These are phyloP conservation scores for Suillus bovinus DNA, from an alignment of 768 basidiomycete species.

Conservation along the genomic window DNA sequence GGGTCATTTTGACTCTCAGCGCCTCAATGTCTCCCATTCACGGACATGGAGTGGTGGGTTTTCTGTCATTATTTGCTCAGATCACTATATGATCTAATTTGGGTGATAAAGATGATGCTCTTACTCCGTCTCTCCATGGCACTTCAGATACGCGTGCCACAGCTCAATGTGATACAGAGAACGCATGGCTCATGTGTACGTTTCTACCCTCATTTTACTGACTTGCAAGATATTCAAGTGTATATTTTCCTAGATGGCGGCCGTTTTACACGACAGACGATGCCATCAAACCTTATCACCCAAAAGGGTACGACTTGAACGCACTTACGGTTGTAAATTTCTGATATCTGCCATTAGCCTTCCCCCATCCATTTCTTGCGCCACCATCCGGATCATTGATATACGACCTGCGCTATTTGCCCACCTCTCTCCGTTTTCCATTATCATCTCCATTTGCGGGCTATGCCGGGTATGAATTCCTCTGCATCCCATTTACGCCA, in stretches of 20 bases:
- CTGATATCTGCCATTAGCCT: background rate
- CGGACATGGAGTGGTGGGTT: background rate
- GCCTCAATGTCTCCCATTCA: background rate
- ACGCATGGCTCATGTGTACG: background rate
- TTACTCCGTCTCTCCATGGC: background rate
- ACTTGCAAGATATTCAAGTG: background rate
- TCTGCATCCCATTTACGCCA: constrained; percentile 3
- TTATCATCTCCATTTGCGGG: constrained; percentile 1
- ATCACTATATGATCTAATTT: background rate
- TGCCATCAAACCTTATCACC: background rate
- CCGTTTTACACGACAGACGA: background rate
- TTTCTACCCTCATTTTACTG: background rate
- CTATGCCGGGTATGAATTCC: background rate
- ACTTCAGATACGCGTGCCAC: background rate
- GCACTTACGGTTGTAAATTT: no score
- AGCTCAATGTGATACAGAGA: background rate
- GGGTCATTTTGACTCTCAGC: background rate
- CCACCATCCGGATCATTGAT: background rate
- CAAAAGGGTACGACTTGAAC: background rate
- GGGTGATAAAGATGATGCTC: background rate
- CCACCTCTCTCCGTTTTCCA: constrained; percentile 2
- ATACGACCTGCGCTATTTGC: constrained; percentile 10
- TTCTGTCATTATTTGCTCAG: background rate
- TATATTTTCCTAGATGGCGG: background rate
- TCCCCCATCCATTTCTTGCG: background rate